These are phyloP conservation scores for Globisporangium lucens DNA, from an alignment of 352 stramenopile species.

Conservation along the genomic window DNA sequence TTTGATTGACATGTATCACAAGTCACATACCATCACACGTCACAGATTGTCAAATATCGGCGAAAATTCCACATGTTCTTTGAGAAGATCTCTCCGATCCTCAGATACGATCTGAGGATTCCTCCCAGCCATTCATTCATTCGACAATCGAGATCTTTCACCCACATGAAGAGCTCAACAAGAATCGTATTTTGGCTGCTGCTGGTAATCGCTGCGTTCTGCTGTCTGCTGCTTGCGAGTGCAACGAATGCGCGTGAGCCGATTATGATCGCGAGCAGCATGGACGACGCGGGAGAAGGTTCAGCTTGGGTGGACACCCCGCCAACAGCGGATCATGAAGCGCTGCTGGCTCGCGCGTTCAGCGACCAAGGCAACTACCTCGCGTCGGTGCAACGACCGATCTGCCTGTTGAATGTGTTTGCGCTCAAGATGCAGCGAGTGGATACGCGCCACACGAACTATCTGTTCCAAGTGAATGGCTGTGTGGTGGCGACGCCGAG, in stretches of 20 bases:
- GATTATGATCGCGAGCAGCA: not conserved
- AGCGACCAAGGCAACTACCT: conserved; percentile 1
- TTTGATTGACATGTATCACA: conserved; percentile 14
- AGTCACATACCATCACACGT: not conserved
- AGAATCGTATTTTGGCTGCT: not conserved
- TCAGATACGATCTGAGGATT: no score
- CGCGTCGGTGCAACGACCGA: not conserved
- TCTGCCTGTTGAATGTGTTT: conserved; percentile 1
- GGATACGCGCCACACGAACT: not conserved
- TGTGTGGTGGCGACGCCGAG: not conserved
- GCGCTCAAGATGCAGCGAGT: not conserved
- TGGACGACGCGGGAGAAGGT: conserved; percentile 1
- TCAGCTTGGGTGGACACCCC: not conserved
- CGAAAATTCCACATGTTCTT: not conserved
- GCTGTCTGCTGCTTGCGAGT: not conserved
- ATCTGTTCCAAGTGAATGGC: conserved; percentile 4
- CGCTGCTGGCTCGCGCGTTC: conserved; percentile 1
- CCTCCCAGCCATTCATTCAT: not conserved
- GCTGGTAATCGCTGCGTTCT: not conserved
- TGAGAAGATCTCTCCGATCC: not conserved
- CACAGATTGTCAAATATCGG: not conserved
- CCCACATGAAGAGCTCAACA: not conserved
- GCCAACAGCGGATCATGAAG: not conserved
- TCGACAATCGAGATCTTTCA: not conserved
- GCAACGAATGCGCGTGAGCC: not conserved